Evolutionary conservation across 2,329 filamentous ascomycete species (phyloP).

Genomic region (Claviceps sp.): DNA sequence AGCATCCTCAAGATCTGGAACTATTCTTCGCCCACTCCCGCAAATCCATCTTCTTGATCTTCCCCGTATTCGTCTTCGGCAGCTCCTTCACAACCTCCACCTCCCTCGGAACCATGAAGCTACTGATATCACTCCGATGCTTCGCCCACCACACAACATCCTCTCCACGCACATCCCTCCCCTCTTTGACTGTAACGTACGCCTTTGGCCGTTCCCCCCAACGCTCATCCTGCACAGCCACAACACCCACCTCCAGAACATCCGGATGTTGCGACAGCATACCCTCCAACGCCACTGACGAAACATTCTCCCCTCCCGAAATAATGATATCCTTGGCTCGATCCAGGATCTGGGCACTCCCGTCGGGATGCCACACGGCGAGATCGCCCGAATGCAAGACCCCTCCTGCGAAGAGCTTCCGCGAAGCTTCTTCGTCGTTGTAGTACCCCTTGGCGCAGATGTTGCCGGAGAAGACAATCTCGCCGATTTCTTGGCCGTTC

Average conservation of each 20-base stretch:
- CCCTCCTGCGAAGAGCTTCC: slow-evolving; percentile 76
- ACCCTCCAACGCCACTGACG: slow-evolving; percentile 78
- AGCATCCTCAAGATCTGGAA: slow-evolving; percentile 5
- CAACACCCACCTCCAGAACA: slow-evolving; percentile 82
- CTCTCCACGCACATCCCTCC: slow-evolving; percentile 32
- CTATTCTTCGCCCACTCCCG: slow-evolving; percentile 57
- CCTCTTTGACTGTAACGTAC: slow-evolving; percentile 68
- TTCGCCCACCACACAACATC: slow-evolving; percentile 81
- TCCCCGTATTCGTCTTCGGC: slow-evolving; percentile 94
- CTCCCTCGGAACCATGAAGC: slow-evolving; percentile 72
- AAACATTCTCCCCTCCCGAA: slow-evolving; percentile 93
- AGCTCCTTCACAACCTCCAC: slow-evolving; percentile 73
- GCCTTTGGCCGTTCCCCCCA: slow-evolving; percentile 97
- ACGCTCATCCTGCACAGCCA: slow-evolving; percentile 73
- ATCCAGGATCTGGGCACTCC: slow-evolving; percentile 82
- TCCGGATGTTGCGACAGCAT: slow-evolving; percentile 81
- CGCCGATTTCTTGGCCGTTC: slow-evolving; percentile 36
- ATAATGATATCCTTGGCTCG: slow-evolving; percentile 98
- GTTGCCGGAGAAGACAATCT: slow-evolving; percentile 74
- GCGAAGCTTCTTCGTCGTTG: slow-evolving; percentile 75
- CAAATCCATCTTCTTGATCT: slow-evolving; percentile 89
- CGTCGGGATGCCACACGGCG: slow-evolving; percentile 85
- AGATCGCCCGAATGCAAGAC: slow-evolving; percentile 82
- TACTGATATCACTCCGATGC: slow-evolving; percentile 64
- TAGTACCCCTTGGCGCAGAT: slow-evolving; percentile 88